These are phyloP conservation scores for Eremothecium gossypii DNA, from an alignment of 1,139 yeast genomes.

Conservation along the genomic window DNA sequence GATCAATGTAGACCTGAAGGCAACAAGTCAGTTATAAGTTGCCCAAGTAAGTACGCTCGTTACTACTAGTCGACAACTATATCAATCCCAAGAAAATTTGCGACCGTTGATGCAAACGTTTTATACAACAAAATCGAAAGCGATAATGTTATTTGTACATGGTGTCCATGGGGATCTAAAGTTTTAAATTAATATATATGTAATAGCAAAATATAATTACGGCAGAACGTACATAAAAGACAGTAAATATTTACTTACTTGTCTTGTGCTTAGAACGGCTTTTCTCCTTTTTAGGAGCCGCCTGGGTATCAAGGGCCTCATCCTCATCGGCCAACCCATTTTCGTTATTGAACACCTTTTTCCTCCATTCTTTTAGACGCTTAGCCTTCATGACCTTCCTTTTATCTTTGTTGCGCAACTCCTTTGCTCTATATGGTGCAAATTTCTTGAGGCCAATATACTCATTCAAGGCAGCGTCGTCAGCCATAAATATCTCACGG, in stretches of 20 bases:
- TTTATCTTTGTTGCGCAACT: slow-evolving; percentile 65
- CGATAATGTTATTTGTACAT: no score
- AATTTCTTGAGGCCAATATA: slow-evolving; percentile 83
- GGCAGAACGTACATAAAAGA: no score
- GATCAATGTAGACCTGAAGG: slow-evolving; percentile 10
- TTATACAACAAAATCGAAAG: no score
- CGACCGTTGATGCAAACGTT: no score
- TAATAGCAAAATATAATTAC: no score
- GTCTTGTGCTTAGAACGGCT: no score
- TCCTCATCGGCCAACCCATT: slow-evolving; percentile 44
- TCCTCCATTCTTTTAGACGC: slow-evolving; percentile 83
- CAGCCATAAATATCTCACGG: slow-evolving; percentile 83
- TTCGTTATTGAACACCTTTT: slow-evolving; percentile 60
- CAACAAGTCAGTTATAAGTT: slow-evolving; percentile 9
- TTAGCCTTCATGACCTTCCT: slow-evolving; percentile 77
- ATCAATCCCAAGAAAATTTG: no score
- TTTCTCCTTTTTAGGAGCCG: neutral
- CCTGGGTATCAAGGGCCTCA: no score
- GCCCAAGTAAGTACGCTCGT: slow-evolving; percentile 4
- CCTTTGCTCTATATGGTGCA: slow-evolving; percentile 83
- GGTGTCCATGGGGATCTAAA: no score
- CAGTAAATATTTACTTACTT: no score
- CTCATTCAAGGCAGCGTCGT: slow-evolving; percentile 74
- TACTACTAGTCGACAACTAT: neutral
- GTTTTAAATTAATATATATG: no score